These are phyloP conservation scores for Botrytis sinoallii DNA, from an alignment of 2,329 filamentous ascomycete genomes.

Conservation along the genomic window DNA sequence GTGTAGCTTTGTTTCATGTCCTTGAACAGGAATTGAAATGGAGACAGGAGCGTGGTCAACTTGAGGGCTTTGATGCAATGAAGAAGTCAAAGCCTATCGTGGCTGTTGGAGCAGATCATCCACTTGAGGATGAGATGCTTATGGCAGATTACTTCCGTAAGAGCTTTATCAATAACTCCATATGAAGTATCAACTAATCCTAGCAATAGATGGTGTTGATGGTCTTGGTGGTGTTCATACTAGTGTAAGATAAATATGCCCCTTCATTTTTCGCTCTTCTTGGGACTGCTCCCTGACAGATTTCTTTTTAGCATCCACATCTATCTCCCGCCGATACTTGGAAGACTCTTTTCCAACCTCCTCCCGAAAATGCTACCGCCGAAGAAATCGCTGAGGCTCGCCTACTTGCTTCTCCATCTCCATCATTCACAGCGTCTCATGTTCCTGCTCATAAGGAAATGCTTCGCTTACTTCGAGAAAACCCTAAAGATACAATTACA, in stretches of 20 bases:
- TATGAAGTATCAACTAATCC: conserved; percentile 20
- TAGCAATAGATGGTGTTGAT: conserved; percentile 64
- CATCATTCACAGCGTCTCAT: conserved; percentile 73
- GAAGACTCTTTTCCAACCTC: conserved; percentile 62
- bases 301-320: conserved; percentile 60
- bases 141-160: conserved; percentile 84
- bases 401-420: conserved; percentile 36
- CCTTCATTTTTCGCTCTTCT: not conserved
- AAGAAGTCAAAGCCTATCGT: conserved; percentile 74
- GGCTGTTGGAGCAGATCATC: conserved; percentile 81
- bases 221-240: conserved; percentile 74
- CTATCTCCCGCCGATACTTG: conserved; percentile 72
- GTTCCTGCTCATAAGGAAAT: conserved; percentile 79
- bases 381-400: conserved; percentile 39
- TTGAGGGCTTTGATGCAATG: conserved; percentile 71
- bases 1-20: conserved; percentile 85
- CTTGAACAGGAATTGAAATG: conserved; percentile 85
- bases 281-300: conserved; percentile 22
- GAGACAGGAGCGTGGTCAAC: conserved; percentile 66
- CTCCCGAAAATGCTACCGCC: conserved; percentile 46
- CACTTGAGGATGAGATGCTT: conserved; percentile 77
- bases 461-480: conserved; percentile 76
- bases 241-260: conserved; percentile 40
- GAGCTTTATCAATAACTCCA: conserved; percentile 35
- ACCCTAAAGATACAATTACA: conserved; percentile 80